Evolutionary conservation across 2,329 filamentous ascomycete genomes (phyloP).

Genomic region (Diplodia intermedia): DNA sequence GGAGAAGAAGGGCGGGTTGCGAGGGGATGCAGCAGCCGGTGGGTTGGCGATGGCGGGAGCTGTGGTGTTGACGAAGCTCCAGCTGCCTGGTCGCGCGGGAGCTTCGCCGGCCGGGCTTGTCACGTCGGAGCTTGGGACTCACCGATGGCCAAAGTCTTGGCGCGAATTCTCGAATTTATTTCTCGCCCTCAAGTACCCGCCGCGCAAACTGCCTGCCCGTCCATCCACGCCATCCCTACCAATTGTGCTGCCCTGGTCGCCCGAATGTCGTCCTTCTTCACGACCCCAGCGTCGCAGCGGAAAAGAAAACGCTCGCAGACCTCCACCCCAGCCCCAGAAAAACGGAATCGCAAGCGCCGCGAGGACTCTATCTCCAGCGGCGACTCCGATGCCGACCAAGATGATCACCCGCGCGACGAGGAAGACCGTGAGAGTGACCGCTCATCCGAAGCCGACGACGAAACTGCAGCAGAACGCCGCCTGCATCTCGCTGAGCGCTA

Average conservation of each 20-base stretch:
- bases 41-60: slow-evolving; percentile 14
- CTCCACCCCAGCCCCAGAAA: slow-evolving; percentile 64
- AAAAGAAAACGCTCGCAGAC: slow-evolving; percentile 78
- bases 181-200: slow-evolving; percentile 5
- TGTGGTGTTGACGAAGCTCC: slow-evolving; percentile 31
- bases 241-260: neutral
- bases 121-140: slow-evolving; percentile 30
- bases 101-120: slow-evolving; percentile 1
- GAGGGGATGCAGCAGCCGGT: slow-evolving; percentile 3
- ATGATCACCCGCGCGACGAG: slow-evolving; percentile 54
- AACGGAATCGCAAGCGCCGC: slow-evolving; percentile 63
- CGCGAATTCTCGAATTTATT: slow-evolving; percentile 34
- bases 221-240: neutral
- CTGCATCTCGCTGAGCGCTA: slow-evolving; percentile 90
- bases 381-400: slow-evolving; percentile 70
- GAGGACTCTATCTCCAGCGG: slow-evolving; percentile 89
- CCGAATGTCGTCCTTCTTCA: slow-evolving; percentile 78
- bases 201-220: neutral
- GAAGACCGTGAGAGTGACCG: slow-evolving; percentile 60
- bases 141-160: slow-evolving; percentile 29
- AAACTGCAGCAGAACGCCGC: slow-evolving; percentile 88
- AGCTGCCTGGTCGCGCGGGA: slow-evolving; percentile 32
- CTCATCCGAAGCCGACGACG: slow-evolving; percentile 73
- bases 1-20: slow-evolving; percentile 2
- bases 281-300: slow-evolving; percentile 81